phyloP scores from a whole-genome alignment of 164 flowering plant genomes.

The Taxillus chinensis region DNA sequence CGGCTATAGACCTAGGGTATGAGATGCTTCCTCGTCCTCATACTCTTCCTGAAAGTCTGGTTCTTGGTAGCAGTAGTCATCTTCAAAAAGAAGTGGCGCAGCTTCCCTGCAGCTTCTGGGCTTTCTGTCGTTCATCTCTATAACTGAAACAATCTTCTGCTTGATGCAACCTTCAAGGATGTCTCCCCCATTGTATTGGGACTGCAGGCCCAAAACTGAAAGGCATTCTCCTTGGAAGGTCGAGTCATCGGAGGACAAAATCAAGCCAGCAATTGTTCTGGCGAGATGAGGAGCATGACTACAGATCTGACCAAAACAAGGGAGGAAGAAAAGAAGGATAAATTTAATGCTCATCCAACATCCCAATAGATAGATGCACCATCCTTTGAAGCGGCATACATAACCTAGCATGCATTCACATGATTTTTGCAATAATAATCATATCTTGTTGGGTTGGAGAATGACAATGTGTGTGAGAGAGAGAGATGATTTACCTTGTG shows the following conservation, averaged over 20 bases:
- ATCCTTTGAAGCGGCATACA: background rate
- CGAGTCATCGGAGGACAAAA: slow-evolving; percentile 56
- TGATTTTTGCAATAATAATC: too few species aligned
- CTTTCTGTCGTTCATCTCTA: slow-evolving; percentile 55
- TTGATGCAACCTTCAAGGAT: slow-evolving; percentile 43
- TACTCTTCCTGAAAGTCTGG: slow-evolving; percentile 23
- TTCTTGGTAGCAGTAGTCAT: slow-evolving; percentile 21
- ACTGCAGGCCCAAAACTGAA: slow-evolving; percentile 56
- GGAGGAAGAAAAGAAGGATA: background rate
- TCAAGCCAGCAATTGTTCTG: slow-evolving; percentile 61
- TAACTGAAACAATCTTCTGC: slow-evolving; percentile 46
- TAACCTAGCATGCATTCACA: too few species aligned
- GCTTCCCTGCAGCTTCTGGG: slow-evolving; percentile 31
- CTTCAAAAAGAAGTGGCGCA: slow-evolving; percentile 45
- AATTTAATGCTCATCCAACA: background rate
- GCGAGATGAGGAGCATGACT: slow-evolving; percentile 85
- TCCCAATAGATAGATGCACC: background rate
- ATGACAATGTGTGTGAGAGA: background rate
- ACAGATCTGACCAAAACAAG: slow-evolving; percentile 35
- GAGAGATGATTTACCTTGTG: slow-evolving; percentile 41
- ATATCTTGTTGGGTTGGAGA: too few species aligned
- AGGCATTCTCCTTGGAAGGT: slow-evolving; percentile 70
- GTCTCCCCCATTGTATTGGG: slow-evolving; percentile 21
- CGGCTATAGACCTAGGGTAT: slow-evolving; percentile 11
- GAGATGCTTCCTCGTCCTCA: slow-evolving; percentile 30